Evolutionary conservation across 2,329 filamentous ascomycete species (phyloP), one percentile per base, ranked within the genome.

Genomic region (Ambrosiella xylebori): DNA sequence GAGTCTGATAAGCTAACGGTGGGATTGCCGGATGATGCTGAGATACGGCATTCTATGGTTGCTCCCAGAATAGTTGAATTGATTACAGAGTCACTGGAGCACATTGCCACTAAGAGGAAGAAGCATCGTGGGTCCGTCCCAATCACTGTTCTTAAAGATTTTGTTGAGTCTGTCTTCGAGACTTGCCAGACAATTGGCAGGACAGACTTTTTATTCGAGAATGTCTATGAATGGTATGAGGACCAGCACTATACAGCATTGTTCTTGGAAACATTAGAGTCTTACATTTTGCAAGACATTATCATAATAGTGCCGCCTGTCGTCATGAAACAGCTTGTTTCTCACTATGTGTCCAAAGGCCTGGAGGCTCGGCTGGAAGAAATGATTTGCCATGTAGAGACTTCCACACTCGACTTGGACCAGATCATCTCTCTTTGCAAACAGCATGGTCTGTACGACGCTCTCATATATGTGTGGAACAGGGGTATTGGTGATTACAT

Each of bases 401-500:
- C 91, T 1, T 75, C 80, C 12, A 95, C 89, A 0, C 82, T 98
- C 66, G 94, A 98, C 67, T 82, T 98, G 63, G 91, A 98, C 67
- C 88, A 97, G 69, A 82, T 95, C 59, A 96, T 91, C 0, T 78
- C 79, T 11, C 75, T 98, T 27, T 98, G 93, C 76, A 95, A 93
- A 68, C 85, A 91, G 66, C 84, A 97, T 68, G 81, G 85, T 63
- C 77, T 98, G 3, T 98, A 96, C 66, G 94, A 98, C 69, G 94
- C 93, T 1, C 79, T 96, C 59, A 89, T 94, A 49, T 96, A 97
- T 67, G 86, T 98, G 58, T 98, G 93, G 93, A 97, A 95, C 61
- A 85, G 88, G 68, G 89, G 88, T 2, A 74, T 98, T 36, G 74
- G 76, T 61, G 94, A 98, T 69, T 96, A 94, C 65, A 83, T 96